Conservation (phyloP, 768 basidiomycete species). For the Exsudoporus frostii region DNA sequence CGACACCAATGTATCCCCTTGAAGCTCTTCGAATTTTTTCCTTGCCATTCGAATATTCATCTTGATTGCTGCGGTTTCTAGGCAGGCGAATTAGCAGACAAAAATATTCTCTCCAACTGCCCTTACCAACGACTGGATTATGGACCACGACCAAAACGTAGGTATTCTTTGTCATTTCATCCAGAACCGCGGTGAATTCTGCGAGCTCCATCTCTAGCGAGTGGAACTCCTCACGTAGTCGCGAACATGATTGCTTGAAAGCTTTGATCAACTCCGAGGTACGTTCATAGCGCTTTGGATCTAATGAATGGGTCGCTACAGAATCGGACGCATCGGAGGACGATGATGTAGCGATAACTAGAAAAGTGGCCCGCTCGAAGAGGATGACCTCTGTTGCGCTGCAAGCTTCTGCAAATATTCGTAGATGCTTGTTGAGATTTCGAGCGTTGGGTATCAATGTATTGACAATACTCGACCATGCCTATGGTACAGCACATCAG, state of each 20-base stretch:
- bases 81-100: not conserved
- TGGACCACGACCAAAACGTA: slow-evolving; percentile 89
- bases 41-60: slow-evolving; percentile 87
- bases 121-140: slow-evolving; percentile 81
- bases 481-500: slow-evolving; percentile 46
- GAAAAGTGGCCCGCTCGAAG: slow-evolving; percentile 96
- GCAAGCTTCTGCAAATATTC: slow-evolving; percentile 82
- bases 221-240: slow-evolving; percentile 80
- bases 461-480: slow-evolving; percentile 97
- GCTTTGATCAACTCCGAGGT: slow-evolving; percentile 93
- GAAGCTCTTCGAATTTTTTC: slow-evolving; percentile 85
- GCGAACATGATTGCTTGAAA: slow-evolving; percentile 90
- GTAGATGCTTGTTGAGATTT: slow-evolving; percentile 84
- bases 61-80: slow-evolving; percentile 85
- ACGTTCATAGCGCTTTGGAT: slow-evolving; percentile 76
- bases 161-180: slow-evolving; percentile 90
- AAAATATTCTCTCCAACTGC: not conserved
- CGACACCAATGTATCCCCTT: slow-evolving; percentile 57
- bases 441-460: slow-evolving; percentile 93
- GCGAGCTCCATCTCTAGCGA: slow-evolving; percentile 82
- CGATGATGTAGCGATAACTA: slow-evolving; percentile 87
- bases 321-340: slow-evolving; percentile 38
- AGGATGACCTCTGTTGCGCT: slow-evolving; percentile 91
- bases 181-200: slow-evolving; percentile 86
- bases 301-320: slow-evolving; percentile 44